These are phyloP conservation scores for Tranzscheliella williamsii DNA, from an alignment of 1,284 basidiomycete species.

Conservation along the genomic window DNA sequence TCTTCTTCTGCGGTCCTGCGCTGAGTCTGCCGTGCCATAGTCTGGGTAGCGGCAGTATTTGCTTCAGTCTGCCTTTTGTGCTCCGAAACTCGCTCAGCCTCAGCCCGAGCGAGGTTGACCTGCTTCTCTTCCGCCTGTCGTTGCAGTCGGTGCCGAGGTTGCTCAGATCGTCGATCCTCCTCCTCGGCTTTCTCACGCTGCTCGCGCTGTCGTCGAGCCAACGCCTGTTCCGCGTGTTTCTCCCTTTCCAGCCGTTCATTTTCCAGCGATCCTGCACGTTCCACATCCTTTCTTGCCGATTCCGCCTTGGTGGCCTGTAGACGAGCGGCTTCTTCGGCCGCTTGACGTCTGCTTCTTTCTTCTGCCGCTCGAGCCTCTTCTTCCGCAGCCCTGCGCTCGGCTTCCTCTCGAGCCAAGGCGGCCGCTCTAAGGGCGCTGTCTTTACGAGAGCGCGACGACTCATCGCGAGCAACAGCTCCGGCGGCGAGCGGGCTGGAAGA, in stretches of 20 bases:
- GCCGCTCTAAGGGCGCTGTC: conserved; percentile 37
- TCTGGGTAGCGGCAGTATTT: background rate
- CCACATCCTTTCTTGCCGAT: conserved; percentile 5
- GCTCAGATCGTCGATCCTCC: conserved; percentile 16
- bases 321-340: conserved; percentile 14
- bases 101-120: background rate
- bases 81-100: background rate
- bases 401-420: conserved; percentile 31
- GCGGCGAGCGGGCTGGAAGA: conserved; percentile 15
- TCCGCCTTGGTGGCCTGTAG: conserved; percentile 19
- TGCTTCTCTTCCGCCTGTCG: conserved; percentile 5
- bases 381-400: conserved; percentile 21
- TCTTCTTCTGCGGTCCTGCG: background rate
- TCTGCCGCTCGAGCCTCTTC: conserved; percentile 19
- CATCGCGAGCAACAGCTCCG: conserved; percentile 5
- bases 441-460: conserved; percentile 23
- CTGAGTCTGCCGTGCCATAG: conserved; percentile 1
- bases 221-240: conserved; percentile 4
- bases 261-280: conserved; percentile 5
- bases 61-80: background rate
- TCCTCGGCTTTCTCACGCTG: conserved; percentile 3
- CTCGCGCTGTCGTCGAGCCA: background rate
- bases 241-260: conserved; percentile 27
- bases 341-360: conserved; percentile 11
- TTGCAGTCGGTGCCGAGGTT: conserved; percentile 4